Percentiles rank a stretch among this genome's conserved stretches.
Conservation (phyloP, 495 filamentous ascomycete genomes). For the Trichoderma parareesei region DNA sequence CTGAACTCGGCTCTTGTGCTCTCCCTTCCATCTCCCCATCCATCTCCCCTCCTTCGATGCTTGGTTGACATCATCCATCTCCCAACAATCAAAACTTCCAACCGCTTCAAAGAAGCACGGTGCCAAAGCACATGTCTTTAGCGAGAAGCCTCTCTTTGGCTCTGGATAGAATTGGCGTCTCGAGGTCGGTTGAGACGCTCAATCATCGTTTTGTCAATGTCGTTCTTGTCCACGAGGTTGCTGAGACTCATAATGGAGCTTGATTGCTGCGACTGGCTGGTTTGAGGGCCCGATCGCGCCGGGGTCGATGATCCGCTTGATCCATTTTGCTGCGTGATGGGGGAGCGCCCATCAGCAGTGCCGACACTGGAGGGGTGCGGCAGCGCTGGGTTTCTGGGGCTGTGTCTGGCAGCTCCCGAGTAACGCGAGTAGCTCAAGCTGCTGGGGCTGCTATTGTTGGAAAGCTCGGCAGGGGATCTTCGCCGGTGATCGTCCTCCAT, state of each 20-base stretch:
- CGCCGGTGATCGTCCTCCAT: conserved; percentile 36
- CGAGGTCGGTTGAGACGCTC: conserved; percentile 21
- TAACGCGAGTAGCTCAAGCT: conserved; percentile 21
- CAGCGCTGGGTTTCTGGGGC: conserved; percentile 12
- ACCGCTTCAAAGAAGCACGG: no score
- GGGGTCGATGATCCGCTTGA: conserved; percentile 19
- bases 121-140: not conserved
- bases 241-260: conserved; percentile 34
- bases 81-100: no score
- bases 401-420: conserved; percentile 14
- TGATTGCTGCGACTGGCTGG: conserved; percentile 11
- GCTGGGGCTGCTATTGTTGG: conserved; percentile 28
- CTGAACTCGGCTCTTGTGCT: no score
- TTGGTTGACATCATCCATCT: no score
- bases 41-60: no score
- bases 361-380: conserved; percentile 14
- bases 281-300: conserved; percentile 20
- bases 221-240: conserved; percentile 29
- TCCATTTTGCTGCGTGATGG: conserved; percentile 14
- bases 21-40: no score
- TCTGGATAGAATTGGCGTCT: not conserved
- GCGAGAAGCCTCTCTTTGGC: not conserved
- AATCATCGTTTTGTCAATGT: conserved; percentile 41
- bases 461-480: conserved; percentile 32
- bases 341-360: conserved; percentile 21